Conservation (phyloP, 1,284 basidiomycete genomes). For the Bjerkandera adusta region DNA sequence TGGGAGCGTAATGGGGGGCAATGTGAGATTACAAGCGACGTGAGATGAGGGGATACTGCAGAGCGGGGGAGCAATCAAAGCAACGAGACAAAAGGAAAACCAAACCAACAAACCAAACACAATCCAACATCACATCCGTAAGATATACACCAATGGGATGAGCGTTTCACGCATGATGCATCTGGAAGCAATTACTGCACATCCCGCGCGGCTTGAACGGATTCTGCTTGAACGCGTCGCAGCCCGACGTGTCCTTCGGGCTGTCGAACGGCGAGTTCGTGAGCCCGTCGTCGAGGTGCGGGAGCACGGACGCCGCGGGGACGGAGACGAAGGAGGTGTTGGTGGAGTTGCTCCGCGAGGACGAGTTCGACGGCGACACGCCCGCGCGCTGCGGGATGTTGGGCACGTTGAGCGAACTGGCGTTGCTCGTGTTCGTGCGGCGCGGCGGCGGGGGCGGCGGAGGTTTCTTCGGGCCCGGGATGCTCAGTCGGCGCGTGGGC, state of each 20-base stretch:
- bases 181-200: conserved; percentile 15
- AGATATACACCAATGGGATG: too few relatives aligned
- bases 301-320: conserved; percentile 19
- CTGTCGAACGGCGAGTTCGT: conserved; percentile 51
- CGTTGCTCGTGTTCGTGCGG: conserved; percentile 10
- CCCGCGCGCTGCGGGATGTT: conserved; percentile 19
- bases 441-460: conserved; percentile 12
- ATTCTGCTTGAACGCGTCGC: conserved; percentile 13
- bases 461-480: conserved; percentile 13
- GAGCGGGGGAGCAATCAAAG: too few relatives aligned
- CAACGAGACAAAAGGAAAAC: too few relatives aligned
- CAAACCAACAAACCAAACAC: too few relatives aligned
- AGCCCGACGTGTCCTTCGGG: too few relatives aligned
- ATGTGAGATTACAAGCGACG: too few relatives aligned
- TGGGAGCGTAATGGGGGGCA: too few relatives aligned
- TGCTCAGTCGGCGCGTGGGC: not conserved
- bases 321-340: conserved; percentile 13
- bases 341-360: conserved; percentile 10
- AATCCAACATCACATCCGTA: too few relatives aligned
- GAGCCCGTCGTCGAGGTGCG: conserved; percentile 20
- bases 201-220: conserved; percentile 15
- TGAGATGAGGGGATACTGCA: too few relatives aligned
- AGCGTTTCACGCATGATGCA: too few relatives aligned
- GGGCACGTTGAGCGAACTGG: not conserved
- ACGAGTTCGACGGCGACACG: conserved; percentile 19